Evolutionary conservation across 345 rosid species (phyloP), one percentile per base, ranked within the genome.

Genomic region (Microthlaspi erraticum): DNA sequence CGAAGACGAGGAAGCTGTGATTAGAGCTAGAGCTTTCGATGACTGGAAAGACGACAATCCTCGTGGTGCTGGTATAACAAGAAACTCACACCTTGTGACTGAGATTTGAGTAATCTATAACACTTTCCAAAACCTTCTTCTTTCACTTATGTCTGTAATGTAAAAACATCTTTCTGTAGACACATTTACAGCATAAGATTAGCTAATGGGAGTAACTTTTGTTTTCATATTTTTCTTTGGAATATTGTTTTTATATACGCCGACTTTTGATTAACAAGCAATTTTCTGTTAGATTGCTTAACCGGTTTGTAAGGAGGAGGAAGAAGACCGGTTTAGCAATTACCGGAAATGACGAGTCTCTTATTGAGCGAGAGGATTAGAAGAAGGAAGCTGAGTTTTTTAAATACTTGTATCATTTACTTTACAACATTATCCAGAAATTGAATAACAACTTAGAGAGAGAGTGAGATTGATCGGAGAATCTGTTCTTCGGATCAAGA

Each of bases 41-140:
- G 98, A 90, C 70, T 92, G 99, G 99, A 95, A 95, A 74, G 99
- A 95, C 7, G 99, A 95, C 7, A 83, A 92, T 74, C 98, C 99
- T 59, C 93, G 96, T 8, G 99, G 99, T 50, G 99, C 97, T 1
- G 99, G 98, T 69, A 92, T n/a, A n/a, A 92, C 75, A 86, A 81
- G 81, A 95, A 95, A 83, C 98, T 95, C 20, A 92, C 99, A 0
- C 98, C 97, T 16, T 95, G 98, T 54, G 98, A 98, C 53, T 92
- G 71, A 84, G 34, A 6, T 11, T 2, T 19, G 12, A 8, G 52
- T 37, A 11, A 9, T 10, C 10, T 34, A 17, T 32, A 18, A 56
- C 60, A 29, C 43, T 50, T 16, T 7, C 9, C 17, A 17, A 10
- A 55, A 65, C 17, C 10, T n/a, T 46, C 7, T 5, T 65, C 13